Evolutionary conservation across 192 early-diverging fungal genomes (phyloP).

Genomic region (Backusella parvicylindrica): DNA sequence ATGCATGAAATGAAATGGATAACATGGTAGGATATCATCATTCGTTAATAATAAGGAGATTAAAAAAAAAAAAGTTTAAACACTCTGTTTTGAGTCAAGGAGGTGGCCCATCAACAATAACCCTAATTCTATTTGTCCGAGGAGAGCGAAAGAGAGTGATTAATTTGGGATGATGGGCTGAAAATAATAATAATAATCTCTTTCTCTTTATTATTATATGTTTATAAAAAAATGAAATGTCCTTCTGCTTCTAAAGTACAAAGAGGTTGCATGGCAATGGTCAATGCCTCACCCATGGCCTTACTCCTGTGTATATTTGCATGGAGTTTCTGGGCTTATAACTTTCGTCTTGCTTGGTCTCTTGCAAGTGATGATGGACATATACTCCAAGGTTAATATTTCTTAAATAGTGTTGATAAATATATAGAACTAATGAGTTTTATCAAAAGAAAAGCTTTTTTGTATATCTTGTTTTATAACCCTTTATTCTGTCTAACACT

Average conservation of each 20-base stretch:
- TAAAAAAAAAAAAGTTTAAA: no score
- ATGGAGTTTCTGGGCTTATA: constrained; percentile 23
- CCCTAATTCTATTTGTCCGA: no score
- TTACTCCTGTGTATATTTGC: constrained; percentile 5
- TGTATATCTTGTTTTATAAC: constrained; percentile 23
- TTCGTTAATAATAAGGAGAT: no score
- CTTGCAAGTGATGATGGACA: constrained; percentile 12
- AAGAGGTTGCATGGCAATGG: neutral
- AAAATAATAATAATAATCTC: no score
- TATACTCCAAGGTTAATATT: constrained; percentile 16
- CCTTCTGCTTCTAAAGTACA: neutral
- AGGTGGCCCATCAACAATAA: no score
- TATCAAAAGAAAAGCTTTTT: neutral
- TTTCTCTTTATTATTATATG: neutral
- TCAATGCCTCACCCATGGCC: constrained; percentile 11
- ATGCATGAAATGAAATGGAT: no score
- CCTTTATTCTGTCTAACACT: constrained; percentile 10
- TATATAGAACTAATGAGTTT: neutral
- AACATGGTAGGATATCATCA: no score
- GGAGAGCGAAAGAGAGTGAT: no score
- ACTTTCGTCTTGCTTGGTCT: neutral
- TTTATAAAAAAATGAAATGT: neutral
- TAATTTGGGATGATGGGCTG: no score
- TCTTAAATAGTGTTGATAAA: no score
- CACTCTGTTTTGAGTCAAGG: no score